Conservation (phyloP, 352 stramenopile genomes). For the Thalassiosira livingstoniorum region DNA sequence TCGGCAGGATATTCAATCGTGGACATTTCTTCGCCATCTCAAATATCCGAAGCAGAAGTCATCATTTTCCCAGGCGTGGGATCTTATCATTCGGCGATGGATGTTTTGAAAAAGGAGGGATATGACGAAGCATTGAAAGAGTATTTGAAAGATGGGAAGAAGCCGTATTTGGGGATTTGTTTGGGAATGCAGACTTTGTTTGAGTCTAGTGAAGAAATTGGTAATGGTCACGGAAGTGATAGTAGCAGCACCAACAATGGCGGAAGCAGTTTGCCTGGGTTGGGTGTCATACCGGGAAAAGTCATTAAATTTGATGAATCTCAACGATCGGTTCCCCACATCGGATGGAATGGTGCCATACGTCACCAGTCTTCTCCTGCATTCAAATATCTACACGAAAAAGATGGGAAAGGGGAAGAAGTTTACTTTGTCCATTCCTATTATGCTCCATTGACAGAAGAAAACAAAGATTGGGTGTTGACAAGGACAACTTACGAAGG, state of each 20-base stretch:
- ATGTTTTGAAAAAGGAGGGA: constrained; percentile 89
- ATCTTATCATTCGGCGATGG: constrained; percentile 90
- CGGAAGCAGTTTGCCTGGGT: constrained; percentile 81
- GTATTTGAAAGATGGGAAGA: constrained; percentile 87
- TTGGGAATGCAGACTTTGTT: constrained; percentile 99
- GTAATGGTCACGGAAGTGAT: constrained; percentile 9
- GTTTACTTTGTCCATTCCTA: constrained; percentile 99
- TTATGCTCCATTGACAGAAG: constrained; percentile 88
- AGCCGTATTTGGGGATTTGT: constrained; percentile 97
- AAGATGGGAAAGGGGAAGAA: constrained; percentile 49
- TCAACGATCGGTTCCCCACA: constrained; percentile 91
- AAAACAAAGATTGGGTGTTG: constrained; percentile 91
- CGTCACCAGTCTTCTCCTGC: constrained; percentile 87
- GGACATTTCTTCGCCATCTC: constrained; percentile 89
- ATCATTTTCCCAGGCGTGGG: constrained; percentile 89
- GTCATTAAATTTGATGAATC: constrained; percentile 90
- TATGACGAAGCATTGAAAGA: constrained; percentile 90
- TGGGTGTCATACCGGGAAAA: constrained; percentile 93
- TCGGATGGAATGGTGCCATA: constrained; percentile 97
- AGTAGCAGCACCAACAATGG: too few relatives aligned
- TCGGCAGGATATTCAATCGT: constrained; percentile 89
- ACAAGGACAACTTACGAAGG: constrained; percentile 95
- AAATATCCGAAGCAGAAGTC: constrained; percentile 90
- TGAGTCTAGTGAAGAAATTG: constrained; percentile 93
- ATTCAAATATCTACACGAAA: constrained; percentile 50